Conservation (phyloP, 164 flowering plant species). For the Piper longum region DNA sequence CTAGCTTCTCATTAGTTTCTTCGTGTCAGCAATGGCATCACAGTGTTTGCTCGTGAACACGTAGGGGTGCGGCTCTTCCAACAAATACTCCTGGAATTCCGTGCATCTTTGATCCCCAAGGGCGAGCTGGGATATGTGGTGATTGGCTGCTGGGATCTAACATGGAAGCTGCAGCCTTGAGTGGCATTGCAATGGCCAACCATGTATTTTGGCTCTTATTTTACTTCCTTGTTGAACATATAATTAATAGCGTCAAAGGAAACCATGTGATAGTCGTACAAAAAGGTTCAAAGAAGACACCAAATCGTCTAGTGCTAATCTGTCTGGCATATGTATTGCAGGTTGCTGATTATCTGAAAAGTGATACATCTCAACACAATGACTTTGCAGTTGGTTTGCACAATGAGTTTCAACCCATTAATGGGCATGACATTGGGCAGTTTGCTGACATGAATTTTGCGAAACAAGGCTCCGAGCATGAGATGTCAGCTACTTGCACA, state of each 20-base stretch:
- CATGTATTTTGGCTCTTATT: slow-evolving; percentile 26
- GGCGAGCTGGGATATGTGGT: slow-evolving; percentile 94
- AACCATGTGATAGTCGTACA: not conserved
- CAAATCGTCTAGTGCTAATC: not conserved
- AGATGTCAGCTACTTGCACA: slow-evolving; percentile 2
- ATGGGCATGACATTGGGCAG: slow-evolving; percentile 84
- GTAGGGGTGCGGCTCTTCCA: slow-evolving; percentile 98
- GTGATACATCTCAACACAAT: slow-evolving; percentile 37
- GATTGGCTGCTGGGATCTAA: slow-evolving; percentile 96
- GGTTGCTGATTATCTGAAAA: slow-evolving; percentile 74
- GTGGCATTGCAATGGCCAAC: slow-evolving; percentile 81
- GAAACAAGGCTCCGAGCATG: slow-evolving; percentile 10
- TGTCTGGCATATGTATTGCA: slow-evolving; percentile 19
- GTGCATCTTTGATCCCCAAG: slow-evolving; percentile 87
- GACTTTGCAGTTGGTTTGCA: slow-evolving; percentile 75
- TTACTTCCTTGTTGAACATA: not conserved
- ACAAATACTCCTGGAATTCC: slow-evolving; percentile 73
- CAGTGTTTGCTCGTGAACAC: slow-evolving; percentile 1
- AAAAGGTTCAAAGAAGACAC: not conserved
- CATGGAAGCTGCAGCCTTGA: slow-evolving; percentile 77
- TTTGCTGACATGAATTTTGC: slow-evolving; percentile 50
- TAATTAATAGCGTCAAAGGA: not conserved
- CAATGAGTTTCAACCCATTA: slow-evolving; percentile 50
- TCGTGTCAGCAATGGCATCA: not conserved
- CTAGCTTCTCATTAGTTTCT: not conserved